Evolutionary conservation across 768 basidiomycete genomes (phyloP).

Genomic region (Rhizopogon salebrosus): DNA sequence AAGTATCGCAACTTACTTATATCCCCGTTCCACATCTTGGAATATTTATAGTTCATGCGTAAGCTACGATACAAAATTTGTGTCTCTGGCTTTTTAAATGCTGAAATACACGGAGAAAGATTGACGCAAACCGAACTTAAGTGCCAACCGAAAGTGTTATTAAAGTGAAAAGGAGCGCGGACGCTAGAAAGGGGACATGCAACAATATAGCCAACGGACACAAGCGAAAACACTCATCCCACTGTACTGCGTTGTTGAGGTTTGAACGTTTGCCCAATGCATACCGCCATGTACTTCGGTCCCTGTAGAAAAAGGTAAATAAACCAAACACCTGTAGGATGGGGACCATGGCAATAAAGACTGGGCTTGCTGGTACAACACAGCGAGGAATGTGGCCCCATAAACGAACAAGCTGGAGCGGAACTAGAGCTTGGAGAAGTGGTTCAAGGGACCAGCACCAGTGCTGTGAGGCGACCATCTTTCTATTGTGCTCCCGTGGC

Average conservation of each 20-base stretch:
- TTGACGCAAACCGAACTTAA: constrained; percentile 1
- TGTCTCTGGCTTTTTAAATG: constrained; percentile 15
- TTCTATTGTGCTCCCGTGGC: constrained; percentile 38
- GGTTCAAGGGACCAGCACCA: constrained; percentile 5
- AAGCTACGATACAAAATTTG: constrained; percentile 26
- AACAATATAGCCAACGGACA: constrained; percentile 15
- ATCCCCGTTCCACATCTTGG: constrained; percentile 2
- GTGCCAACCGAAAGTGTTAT: background rate
- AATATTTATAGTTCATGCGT: constrained; percentile 29
- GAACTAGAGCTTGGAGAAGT: background rate
- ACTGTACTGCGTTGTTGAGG: constrained; percentile 7
- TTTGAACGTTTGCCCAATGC: constrained; percentile 11
- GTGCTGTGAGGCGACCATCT: background rate
- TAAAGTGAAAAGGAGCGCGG: constrained; percentile 1
- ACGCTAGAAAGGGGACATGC: constrained; percentile 7
- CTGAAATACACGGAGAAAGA: constrained; percentile 15
- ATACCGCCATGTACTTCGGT: constrained; percentile 17
- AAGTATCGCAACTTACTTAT: background rate
- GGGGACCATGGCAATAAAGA: constrained; percentile 10
- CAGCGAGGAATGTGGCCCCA: background rate
- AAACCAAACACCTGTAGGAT: constrained; percentile 18
- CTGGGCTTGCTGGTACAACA: constrained; percentile 9
- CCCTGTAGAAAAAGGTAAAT: constrained; percentile 30
- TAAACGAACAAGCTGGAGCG: constrained; percentile 1
- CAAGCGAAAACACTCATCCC: constrained; percentile 9